Evolutionary conservation across 768 basidiomycete species (phyloP), one percentile per base, ranked within the genome.

Genomic region (Lanmaoa rubissima): DNA sequence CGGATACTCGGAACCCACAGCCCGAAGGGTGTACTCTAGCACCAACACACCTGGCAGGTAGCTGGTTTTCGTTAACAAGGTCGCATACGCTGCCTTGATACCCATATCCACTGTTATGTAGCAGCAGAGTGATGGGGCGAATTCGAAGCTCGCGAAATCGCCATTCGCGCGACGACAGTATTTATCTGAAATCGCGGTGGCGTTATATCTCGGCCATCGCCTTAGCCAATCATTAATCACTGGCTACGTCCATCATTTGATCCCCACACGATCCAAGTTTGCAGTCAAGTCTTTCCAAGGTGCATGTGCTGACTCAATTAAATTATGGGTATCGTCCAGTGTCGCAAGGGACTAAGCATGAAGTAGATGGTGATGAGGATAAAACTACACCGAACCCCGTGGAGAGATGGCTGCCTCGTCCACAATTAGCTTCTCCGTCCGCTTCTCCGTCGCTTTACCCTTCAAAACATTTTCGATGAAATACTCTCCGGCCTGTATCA

Each of bases 401-500:
- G 26, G 61, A 35, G 51, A 36, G 19, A 51, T 43, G 5, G 24
- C 44, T n/a, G 24, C 39, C 31, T 65, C 63, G 48, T 70, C 61
- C 5, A 68, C 60, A 21, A 75, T 51, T 14, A 78, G 62, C 9
- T 63, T 69, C 57, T 70, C 67, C 5, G 75, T 58, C 59, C 73
- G 74, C 58, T 75, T 80, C 63, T 80, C 76, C 11, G 61, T 65
- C 5, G 72, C 79, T 66, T 85, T 88, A 12, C 82, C 83, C 59
- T 81, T 82, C 57, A 94, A 74, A 4, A 96, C 88, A 65, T 95
- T 96, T 73, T 94, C 92, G 39, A 98, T 92, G 75, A 88, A 98
- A 70, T 84, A 96, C 69, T 98, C 94, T 26, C 94, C 94, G n/a
- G 94, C 94, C 94, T 96, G 55, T 31, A 53, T 35, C 19, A 34